Percentiles rank a stretch among this genome's conserved stretches.
Evolutionary conservation across 129 eudicot species (phyloP).

Genomic region (Saposhnikovia divaricata): DNA sequence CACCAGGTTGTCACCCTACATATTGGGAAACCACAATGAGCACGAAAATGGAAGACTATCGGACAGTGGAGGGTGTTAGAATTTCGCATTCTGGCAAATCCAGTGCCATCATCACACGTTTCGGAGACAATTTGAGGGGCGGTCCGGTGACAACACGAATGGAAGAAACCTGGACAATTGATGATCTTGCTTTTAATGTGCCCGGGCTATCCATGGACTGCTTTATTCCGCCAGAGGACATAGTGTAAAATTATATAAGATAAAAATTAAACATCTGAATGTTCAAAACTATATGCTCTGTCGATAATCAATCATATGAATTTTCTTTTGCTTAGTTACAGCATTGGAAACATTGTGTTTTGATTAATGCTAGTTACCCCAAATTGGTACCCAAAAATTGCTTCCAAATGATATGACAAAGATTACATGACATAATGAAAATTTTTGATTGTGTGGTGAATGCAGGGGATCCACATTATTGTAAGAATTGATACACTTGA

Average conservation of each 20-base stretch:
- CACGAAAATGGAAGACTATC: slow-evolving; percentile 76
- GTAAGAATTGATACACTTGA: no score
- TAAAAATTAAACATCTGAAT: slow-evolving; percentile 20
- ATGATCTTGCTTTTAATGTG: slow-evolving; percentile 91
- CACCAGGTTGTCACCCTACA: slow-evolving; percentile 72
- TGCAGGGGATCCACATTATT: no score
- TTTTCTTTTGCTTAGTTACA: neutral
- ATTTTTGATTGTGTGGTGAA: no score
- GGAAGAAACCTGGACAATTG: slow-evolving; percentile 80
- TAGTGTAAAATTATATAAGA: slow-evolving; percentile 30
- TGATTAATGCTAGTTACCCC: no score
- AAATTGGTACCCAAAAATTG: no score
- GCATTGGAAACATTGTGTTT: neutral
- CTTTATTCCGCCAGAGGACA: slow-evolving; percentile 78
- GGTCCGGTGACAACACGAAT: slow-evolving; percentile 67
- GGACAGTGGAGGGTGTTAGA: slow-evolving; percentile 65
- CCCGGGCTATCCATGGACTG: slow-evolving; percentile 82
- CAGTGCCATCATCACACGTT: slow-evolving; percentile 64
- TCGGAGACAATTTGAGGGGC: slow-evolving; percentile 71
- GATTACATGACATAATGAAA: no score
- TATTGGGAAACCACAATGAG: slow-evolving; percentile 96
- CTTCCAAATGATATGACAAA: no score
- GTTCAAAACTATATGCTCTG: slow-evolving; percentile 9
- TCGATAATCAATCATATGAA: neutral
- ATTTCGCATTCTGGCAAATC: slow-evolving; percentile 89